Percentiles rank a stretch among this genome's conserved stretches.
phyloP scores from a whole-genome alignment of 2,329 filamentous ascomycete species.

The Paecilomyces sp. region DNA sequence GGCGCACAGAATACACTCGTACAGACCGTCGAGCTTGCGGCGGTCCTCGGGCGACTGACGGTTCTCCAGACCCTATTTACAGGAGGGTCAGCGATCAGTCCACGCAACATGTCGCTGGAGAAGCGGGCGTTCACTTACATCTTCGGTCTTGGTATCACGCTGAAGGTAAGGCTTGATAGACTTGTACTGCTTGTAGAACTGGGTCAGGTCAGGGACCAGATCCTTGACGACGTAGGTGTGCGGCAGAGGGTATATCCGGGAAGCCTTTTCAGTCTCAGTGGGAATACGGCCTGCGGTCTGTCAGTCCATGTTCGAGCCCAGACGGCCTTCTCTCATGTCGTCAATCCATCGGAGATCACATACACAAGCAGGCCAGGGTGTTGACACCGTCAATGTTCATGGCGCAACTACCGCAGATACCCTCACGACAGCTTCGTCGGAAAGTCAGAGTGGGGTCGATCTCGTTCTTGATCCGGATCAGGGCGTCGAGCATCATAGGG shows the following conservation, averaged over 20 bases:
- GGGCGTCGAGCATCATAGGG: slow-evolving; percentile 93
- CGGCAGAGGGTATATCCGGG: slow-evolving; percentile 94
- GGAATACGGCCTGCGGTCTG: slow-evolving; percentile 74
- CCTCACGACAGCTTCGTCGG: slow-evolving; percentile 91
- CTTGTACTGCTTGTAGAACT: slow-evolving; percentile 99
- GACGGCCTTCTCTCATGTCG: not conserved
- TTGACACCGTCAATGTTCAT: slow-evolving; percentile 99
- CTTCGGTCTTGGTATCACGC: slow-evolving; percentile 72
- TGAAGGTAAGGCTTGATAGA: slow-evolving; percentile 99
- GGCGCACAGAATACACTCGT: slow-evolving; percentile 98
- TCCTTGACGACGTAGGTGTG: slow-evolving; percentile 99
- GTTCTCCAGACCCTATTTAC: slow-evolving; percentile 73
- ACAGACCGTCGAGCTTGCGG: slow-evolving; percentile 93
- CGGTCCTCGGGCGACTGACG: slow-evolving; percentile 87
- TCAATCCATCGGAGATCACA: slow-evolving; percentile 30
- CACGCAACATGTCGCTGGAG: not conserved
- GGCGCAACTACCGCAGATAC: slow-evolving; percentile 95
- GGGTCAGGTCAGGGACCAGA: slow-evolving; percentile 91
- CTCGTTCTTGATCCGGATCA: slow-evolving; percentile 99
- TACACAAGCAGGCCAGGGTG: slow-evolving; percentile 95
- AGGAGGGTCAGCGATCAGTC: not conserved
- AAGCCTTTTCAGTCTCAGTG: slow-evolving; percentile 68
- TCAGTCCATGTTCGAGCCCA: slow-evolving; percentile 1
- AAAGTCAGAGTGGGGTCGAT: slow-evolving; percentile 94
- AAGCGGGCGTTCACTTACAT: slow-evolving; percentile 54